phyloP scores from a whole-genome alignment of 2,329 filamentous ascomycete genomes.

The Claviceps lovelessii region DNA sequence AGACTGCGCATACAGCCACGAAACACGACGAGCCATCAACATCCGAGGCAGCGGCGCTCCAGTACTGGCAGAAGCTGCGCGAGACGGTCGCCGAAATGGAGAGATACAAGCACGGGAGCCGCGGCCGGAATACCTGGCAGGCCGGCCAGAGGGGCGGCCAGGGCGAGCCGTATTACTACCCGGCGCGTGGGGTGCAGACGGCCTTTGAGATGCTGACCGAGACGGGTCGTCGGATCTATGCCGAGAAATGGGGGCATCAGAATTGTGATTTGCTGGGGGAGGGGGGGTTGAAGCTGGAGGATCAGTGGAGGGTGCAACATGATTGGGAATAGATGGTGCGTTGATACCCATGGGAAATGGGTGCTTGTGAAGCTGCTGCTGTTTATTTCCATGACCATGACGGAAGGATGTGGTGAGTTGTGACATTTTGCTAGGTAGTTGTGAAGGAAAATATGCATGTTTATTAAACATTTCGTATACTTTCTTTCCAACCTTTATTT shows the following conservation, averaged over 20 bases:
- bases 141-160: constrained; percentile 33
- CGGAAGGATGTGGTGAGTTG: too few species aligned
- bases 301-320: constrained; percentile 26
- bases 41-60: neutral
- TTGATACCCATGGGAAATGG: too few species aligned
- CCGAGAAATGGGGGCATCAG: constrained; percentile 31
- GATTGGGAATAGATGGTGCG: neutral
- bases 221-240: constrained; percentile 26
- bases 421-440: too few species aligned
- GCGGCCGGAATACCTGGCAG: constrained; percentile 38
- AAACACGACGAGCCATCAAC: neutral
- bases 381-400: too few species aligned
- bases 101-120: constrained; percentile 26
- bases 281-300: constrained; percentile 22
- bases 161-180: constrained; percentile 39
- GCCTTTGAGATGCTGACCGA: constrained; percentile 31
- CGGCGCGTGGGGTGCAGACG: constrained; percentile 28
- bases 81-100: constrained; percentile 22
- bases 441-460: too few species aligned
- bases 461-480: too few species aligned
- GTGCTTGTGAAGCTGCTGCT: too few species aligned
- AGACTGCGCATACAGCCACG: neutral
- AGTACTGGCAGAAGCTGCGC: constrained; percentile 9
- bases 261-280: constrained; percentile 27
- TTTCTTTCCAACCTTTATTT: too few species aligned